These are phyloP conservation scores for Debaryomycetaceae sp. DNA, from an alignment of 1,139 yeast species.

Conservation along the genomic window DNA sequence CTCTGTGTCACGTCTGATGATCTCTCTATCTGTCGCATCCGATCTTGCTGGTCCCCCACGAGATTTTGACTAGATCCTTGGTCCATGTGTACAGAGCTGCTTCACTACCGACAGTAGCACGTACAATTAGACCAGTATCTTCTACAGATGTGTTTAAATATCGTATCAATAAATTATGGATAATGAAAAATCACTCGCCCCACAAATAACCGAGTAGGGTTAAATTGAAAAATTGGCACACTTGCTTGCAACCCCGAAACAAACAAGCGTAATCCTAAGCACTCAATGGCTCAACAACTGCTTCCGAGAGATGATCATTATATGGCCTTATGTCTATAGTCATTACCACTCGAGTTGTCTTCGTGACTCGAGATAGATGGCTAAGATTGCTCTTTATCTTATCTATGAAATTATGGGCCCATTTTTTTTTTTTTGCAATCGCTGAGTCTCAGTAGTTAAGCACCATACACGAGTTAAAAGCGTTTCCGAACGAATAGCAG, in stretches of 20 bases:
- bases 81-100: not conserved
- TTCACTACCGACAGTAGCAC: not conserved
- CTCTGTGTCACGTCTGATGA: not conserved
- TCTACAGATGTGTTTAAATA: not conserved
- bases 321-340: no score
- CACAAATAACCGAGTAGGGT: not conserved
- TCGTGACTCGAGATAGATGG: not conserved
- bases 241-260: not conserved
- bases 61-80: not conserved
- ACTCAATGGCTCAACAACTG: no score
- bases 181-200: not conserved
- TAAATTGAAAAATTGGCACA: not conserved
- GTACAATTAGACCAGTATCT: not conserved
- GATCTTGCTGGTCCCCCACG: not conserved
- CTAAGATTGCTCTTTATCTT: not conserved
- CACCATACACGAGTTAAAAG: conserved; percentile 40
- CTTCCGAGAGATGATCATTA: no score
- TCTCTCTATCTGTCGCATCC: not conserved
- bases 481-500: conserved; percentile 80
- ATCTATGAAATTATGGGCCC: not conserved
- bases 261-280: not conserved
- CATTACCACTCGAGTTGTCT: not conserved
- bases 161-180: not conserved
- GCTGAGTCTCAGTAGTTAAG: not conserved
- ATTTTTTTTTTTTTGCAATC: not conserved